Evolutionary conservation across 257 asterid genomes (phyloP).

Genomic region (Solanum paucissectum): DNA sequence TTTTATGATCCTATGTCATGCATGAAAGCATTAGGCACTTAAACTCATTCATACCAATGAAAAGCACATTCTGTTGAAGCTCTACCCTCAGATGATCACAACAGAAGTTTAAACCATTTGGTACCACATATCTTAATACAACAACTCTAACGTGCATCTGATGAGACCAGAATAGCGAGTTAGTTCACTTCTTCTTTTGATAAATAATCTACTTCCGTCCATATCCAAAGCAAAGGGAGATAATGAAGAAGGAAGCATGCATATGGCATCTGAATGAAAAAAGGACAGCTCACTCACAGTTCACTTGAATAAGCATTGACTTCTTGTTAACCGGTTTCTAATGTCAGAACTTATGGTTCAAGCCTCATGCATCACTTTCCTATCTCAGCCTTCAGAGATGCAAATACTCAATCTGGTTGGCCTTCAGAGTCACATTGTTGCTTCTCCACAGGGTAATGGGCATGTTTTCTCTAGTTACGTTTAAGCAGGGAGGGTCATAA

Average conservation of each 20-base stretch:
- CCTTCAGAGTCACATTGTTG: conserved; percentile 6
- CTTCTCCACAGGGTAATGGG: conserved; percentile 2
- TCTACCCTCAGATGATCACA: not conserved
- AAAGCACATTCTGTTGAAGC: not conserved
- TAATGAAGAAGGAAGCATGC: conserved; percentile 3
- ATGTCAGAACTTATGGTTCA: conserved; percentile 8
- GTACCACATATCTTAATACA: not conserved
- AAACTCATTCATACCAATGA: not conserved
- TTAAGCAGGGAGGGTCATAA: not conserved
- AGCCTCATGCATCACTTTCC: conserved; percentile 8
- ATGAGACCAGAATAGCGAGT: not conserved
- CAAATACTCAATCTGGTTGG: conserved; percentile 6
- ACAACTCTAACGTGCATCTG: not conserved
- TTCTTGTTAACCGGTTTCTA: conserved; percentile 4
- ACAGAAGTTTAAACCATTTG: not conserved
- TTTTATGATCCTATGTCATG: not conserved
- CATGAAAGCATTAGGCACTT: not conserved
- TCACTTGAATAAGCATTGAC: not conserved
- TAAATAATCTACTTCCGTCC: not conserved
- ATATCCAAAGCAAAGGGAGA: not conserved
- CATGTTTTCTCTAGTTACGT: not conserved
- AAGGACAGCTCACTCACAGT: not conserved
- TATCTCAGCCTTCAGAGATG: conserved; percentile 12
- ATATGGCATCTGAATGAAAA: not conserved
- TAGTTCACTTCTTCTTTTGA: not conserved